phyloP scores from a whole-genome alignment of 2,329 filamentous ascomycete species.

The Colletotrichum plurivorum region DNA sequence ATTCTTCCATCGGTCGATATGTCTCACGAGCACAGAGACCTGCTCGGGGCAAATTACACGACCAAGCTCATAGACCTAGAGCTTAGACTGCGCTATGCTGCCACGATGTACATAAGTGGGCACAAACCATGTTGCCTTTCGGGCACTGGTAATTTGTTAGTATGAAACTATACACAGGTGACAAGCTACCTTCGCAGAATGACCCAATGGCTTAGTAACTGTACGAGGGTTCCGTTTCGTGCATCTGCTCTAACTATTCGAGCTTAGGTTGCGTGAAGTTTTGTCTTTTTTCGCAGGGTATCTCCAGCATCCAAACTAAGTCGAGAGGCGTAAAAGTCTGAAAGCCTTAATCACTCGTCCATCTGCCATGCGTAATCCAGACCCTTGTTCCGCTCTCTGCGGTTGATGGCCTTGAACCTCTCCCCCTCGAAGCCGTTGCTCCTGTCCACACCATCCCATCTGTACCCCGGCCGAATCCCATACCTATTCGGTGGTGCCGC shows the following conservation, averaged over 20 bases:
- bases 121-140: neutral
- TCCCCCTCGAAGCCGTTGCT: conserved; percentile 94
- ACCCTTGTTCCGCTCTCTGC: conserved; percentile 80
- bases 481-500: conserved; percentile 91
- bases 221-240: no score
- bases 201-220: no score
- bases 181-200: no score
- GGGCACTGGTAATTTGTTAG: no score
- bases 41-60: conserved; percentile 1
- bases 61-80: conserved; percentile 21
- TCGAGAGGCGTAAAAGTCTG: neutral
- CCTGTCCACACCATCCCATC: conserved; percentile 97
- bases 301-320: no score
- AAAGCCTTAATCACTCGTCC: conserved; percentile 75
- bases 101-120: neutral
- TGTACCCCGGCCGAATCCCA: conserved; percentile 90
- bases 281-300: no score
- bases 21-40: neutral
- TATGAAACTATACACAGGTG: no score
- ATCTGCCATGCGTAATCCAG: conserved; percentile 96
- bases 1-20: neutral
- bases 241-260: no score
- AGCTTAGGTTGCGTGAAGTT: no score
- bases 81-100: neutral
- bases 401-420: conserved; percentile 90